phyloP scores from a whole-genome alignment of 2,329 filamentous ascomycete genomes.

The Penicillium frequentans region DNA sequence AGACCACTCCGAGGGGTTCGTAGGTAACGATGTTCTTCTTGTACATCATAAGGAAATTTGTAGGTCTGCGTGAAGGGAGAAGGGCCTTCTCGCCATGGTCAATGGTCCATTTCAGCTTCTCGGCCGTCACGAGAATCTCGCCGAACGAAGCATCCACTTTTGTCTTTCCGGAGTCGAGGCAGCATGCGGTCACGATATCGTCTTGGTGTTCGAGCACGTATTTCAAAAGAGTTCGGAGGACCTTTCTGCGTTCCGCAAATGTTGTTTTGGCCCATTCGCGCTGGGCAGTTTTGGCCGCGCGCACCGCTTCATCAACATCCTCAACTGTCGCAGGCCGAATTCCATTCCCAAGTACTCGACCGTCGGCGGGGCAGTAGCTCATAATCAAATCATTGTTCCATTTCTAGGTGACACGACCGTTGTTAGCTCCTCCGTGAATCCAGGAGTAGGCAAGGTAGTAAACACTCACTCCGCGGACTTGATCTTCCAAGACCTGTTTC shows the following conservation, averaged over 20 bases:
- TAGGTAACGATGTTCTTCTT: conserved; percentile 89
- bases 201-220: conserved; percentile 88
- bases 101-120: conserved; percentile 94
- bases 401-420: conserved; percentile 27
- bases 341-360: conserved; percentile 68
- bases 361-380: conserved; percentile 75
- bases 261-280: conserved; percentile 72
- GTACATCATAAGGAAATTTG: conserved; percentile 91
- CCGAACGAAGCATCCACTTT: conserved; percentile 91
- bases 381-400: conserved; percentile 42
- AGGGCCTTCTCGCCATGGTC: conserved; percentile 83
- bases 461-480: conserved; percentile 39
- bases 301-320: conserved; percentile 76
- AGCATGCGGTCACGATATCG: conserved; percentile 79
- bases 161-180: conserved; percentile 93
- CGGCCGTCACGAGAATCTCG: conserved; percentile 88
- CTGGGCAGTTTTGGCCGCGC: conserved; percentile 73
- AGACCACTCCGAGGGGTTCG: conserved; percentile 89
- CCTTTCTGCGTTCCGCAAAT: conserved; percentile 73
- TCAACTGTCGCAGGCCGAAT: conserved; percentile 70
- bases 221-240: conserved; percentile 77
- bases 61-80: conserved; percentile 69
- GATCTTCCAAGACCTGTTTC: conserved; percentile 38
- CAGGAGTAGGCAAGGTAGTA: background rate
- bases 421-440: conserved; percentile 15